Evolutionary conservation across 75 land plant species (phyloP).

Genomic region (Selaginella moellendorffii): DNA sequence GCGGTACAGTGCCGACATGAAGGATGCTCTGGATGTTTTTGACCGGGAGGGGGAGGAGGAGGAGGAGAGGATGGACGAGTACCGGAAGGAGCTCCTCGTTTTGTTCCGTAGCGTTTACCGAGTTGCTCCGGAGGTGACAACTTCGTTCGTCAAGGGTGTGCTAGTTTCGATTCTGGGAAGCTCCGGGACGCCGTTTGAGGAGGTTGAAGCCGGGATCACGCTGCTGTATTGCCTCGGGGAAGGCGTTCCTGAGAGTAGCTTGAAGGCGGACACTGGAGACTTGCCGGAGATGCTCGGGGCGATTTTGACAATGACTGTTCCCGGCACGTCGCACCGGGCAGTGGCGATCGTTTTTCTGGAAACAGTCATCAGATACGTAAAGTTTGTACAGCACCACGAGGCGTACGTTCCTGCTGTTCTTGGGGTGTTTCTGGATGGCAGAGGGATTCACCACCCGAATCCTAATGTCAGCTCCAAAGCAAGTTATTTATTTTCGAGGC

Average conservation of each 20-base stretch:
- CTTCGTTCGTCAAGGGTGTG: constrained; percentile 47
- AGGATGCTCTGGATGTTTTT: constrained; percentile 48
- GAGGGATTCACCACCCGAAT: constrained; percentile 91
- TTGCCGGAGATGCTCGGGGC: constrained; percentile 50
- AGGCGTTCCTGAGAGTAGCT: constrained; percentile 54
- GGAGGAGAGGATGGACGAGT: constrained; percentile 80
- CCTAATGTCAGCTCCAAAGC: constrained; percentile 76
- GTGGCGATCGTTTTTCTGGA: constrained; percentile 82
- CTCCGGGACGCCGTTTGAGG: constrained; percentile 45
- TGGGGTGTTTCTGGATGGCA: constrained; percentile 73
- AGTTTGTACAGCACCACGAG: constrained; percentile 65
- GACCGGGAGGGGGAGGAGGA: constrained; percentile 81
- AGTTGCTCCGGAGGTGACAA: constrained; percentile 78
- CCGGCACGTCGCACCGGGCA: constrained; percentile 74
- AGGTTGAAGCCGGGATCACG: constrained; percentile 76
- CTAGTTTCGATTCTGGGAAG: constrained; percentile 34
- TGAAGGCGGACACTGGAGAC: constrained; percentile 45
- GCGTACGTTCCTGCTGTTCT: constrained; percentile 65
- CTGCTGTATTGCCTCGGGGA: constrained; percentile 75
- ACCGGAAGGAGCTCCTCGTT: constrained; percentile 58
- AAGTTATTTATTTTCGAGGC: constrained; percentile 91
- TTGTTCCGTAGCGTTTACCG: constrained; percentile 64
- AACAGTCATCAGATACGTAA: constrained; percentile 61
- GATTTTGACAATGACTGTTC: constrained; percentile 49
- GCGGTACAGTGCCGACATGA: constrained; percentile 45